phyloP scores from a whole-genome alignment of 768 basidiomycete genomes.

The Rhizopogon rudus region DNA sequence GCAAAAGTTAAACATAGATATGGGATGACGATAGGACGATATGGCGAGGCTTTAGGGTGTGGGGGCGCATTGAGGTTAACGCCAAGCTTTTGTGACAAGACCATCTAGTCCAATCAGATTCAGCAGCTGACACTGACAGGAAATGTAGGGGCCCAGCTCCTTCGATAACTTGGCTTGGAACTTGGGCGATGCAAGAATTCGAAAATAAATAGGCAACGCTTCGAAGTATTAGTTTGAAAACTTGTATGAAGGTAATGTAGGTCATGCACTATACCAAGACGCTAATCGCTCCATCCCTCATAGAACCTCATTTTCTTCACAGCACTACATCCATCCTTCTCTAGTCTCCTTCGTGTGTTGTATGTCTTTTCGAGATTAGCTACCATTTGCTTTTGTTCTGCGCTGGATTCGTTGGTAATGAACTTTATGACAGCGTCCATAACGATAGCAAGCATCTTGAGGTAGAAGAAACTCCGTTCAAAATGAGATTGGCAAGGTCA shows the following conservation, averaged over 20 bases:
- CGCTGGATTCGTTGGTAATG: slow-evolving; percentile 18
- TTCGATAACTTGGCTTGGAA: too few species aligned
- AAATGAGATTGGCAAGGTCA: background rate
- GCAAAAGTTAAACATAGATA: background rate
- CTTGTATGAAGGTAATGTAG: too few species aligned
- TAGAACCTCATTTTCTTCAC: slow-evolving; percentile 21
- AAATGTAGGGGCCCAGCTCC: background rate
- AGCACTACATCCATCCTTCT: slow-evolving; percentile 21
- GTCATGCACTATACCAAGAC: background rate
- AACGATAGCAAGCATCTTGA: slow-evolving; percentile 23
- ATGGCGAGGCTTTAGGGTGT: slow-evolving; percentile 32
- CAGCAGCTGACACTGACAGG: background rate
- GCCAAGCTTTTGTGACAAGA: background rate
- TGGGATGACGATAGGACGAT: background rate
- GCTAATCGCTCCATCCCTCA: slow-evolving; percentile 17
- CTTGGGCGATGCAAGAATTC: too few species aligned
- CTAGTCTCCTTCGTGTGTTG: slow-evolving; percentile 14
- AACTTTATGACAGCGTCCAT: slow-evolving; percentile 15
- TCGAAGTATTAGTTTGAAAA: too few species aligned
- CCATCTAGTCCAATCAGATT: background rate
- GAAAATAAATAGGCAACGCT: too few species aligned
- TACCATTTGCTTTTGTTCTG: slow-evolving; percentile 22
- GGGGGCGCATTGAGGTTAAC: too few species aligned
- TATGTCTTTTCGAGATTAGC: slow-evolving; percentile 15
- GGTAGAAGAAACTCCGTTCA: background rate